Conservation (phyloP, 2,329 filamentous ascomycete genomes). For the Fusarium sp. region DNA sequence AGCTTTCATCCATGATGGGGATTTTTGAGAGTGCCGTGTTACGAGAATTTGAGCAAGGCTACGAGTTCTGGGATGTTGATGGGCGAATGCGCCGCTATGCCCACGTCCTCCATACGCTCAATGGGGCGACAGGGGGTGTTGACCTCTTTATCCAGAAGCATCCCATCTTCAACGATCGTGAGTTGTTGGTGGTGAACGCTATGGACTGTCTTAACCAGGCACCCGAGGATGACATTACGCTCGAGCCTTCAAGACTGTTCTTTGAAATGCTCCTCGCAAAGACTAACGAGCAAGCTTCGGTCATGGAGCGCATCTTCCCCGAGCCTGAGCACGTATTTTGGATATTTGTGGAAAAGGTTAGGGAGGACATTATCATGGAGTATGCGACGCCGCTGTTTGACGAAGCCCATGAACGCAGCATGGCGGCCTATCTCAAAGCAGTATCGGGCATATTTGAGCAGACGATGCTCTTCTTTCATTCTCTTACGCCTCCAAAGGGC, state of each 20-base stretch:
- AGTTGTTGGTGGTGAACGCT: slow-evolving; percentile 76
- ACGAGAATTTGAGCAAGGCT: slow-evolving; percentile 93
- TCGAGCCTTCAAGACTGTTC: slow-evolving; percentile 87
- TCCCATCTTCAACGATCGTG: slow-evolving; percentile 82
- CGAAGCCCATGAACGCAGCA: slow-evolving; percentile 83
- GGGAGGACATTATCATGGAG: slow-evolving; percentile 87
- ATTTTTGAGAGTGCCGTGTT: slow-evolving; percentile 94
- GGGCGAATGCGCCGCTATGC: slow-evolving; percentile 92
- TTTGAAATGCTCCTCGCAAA: slow-evolving; percentile 82
- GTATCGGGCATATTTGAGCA: slow-evolving; percentile 92
- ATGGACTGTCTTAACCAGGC: slow-evolving; percentile 85
- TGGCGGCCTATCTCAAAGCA: slow-evolving; percentile 85
- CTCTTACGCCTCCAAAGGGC: slow-evolving; percentile 77
- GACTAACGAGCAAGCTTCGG: slow-evolving; percentile 84
- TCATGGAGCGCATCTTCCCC: slow-evolving; percentile 89
- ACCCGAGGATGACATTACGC: slow-evolving; percentile 76
- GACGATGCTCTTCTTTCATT: slow-evolving; percentile 81
- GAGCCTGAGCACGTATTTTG: slow-evolving; percentile 79
- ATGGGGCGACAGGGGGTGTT: slow-evolving; percentile 83
- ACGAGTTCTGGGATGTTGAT: slow-evolving; percentile 89
- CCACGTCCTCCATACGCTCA: slow-evolving; percentile 85
- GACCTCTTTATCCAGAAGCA: slow-evolving; percentile 93
- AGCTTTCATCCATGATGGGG: slow-evolving; percentile 80
- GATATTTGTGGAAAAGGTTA: slow-evolving; percentile 84
- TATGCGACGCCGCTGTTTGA: slow-evolving; percentile 91